These are phyloP conservation scores for Cutaneotrichosporon mucoides DNA, from an alignment of 1,284 basidiomycete genomes.

Conservation along the genomic window DNA sequence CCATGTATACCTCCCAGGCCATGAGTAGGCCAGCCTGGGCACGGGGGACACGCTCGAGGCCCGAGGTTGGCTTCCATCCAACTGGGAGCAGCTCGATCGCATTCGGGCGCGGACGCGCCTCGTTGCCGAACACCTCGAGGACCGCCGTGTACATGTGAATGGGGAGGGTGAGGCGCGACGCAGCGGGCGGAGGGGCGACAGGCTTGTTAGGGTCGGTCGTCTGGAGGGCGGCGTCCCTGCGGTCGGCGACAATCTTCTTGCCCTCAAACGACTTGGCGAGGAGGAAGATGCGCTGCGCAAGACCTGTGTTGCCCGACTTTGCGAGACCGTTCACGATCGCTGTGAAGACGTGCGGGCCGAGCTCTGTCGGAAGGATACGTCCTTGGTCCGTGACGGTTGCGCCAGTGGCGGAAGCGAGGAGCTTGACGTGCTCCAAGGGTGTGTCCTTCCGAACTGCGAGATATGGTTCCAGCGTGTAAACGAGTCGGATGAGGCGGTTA, in stretches of 20 bases:
- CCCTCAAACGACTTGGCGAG: slow-evolving; percentile 20
- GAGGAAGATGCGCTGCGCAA: slow-evolving; percentile 35
- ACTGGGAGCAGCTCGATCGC: neutral
- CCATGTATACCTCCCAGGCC: slow-evolving; percentile 2
- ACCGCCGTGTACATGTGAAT: slow-evolving; percentile 30
- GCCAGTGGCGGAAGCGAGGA: slow-evolving; percentile 1
- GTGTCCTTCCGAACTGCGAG: slow-evolving; percentile 13
- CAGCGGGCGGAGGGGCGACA: neutral
- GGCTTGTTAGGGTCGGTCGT: neutral
- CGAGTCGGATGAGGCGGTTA: slow-evolving; percentile 22
- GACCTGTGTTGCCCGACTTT: slow-evolving; percentile 27
- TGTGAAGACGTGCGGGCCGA: slow-evolving; percentile 24
- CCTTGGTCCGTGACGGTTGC: slow-evolving; percentile 5
- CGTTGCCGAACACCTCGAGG: slow-evolving; percentile 22
- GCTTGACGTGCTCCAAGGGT: neutral
- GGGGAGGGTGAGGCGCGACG: slow-evolving; percentile 16
- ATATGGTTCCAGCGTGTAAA: slow-evolving; percentile 35
- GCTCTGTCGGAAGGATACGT: slow-evolving; percentile 11
- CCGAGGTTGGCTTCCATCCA: neutral
- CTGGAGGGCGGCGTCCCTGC: neutral
- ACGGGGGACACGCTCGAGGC: neutral
- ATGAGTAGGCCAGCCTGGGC: slow-evolving; percentile 8
- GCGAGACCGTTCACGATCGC: slow-evolving; percentile 27
- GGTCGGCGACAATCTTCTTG: neutral
- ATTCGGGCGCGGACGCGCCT: slow-evolving; percentile 10